These are phyloP conservation scores for Stentor roeselii DNA, from an alignment of 73 alveolate species.

Conservation along the genomic window DNA sequence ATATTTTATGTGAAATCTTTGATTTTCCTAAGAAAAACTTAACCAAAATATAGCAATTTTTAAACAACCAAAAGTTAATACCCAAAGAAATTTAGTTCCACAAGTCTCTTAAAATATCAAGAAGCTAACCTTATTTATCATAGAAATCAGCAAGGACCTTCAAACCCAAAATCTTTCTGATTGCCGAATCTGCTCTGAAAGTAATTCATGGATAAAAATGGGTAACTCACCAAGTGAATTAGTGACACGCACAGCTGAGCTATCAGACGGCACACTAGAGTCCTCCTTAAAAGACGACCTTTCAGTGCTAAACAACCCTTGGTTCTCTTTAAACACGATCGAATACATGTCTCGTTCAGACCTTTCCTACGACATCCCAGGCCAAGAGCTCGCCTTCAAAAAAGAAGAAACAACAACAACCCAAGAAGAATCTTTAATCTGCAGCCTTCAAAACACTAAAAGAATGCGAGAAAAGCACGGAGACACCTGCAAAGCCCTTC, in stretches of 20 bases:
- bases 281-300: background rate
- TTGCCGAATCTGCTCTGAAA: too few relatives aligned
- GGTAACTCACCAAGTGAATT: slow-evolving; percentile 26
- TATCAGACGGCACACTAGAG: background rate
- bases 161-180: too few relatives aligned
- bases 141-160: too few relatives aligned
- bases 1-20: too few relatives aligned
- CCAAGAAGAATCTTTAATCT: slow-evolving; percentile 15
- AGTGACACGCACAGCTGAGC: background rate
- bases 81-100: too few relatives aligned
- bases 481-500: slow-evolving; percentile 4
- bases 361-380: slow-evolving; percentile 14
- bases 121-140: too few relatives aligned
- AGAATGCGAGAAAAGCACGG: slow-evolving; percentile 20
- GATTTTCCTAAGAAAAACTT: too few relatives aligned
- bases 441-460: background rate
- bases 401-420: background rate
- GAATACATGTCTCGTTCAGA: background rate
- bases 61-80: too few relatives aligned
- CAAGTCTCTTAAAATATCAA: too few relatives aligned
- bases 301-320: background rate
- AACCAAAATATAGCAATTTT: too few relatives aligned
- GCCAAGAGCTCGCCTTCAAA: background rate
- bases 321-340: background rate
- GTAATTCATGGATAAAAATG: slow-evolving; percentile 3